Evolutionary conservation across 805 yeast species (phyloP).

Genomic region (Clavispora phyllophila): DNA sequence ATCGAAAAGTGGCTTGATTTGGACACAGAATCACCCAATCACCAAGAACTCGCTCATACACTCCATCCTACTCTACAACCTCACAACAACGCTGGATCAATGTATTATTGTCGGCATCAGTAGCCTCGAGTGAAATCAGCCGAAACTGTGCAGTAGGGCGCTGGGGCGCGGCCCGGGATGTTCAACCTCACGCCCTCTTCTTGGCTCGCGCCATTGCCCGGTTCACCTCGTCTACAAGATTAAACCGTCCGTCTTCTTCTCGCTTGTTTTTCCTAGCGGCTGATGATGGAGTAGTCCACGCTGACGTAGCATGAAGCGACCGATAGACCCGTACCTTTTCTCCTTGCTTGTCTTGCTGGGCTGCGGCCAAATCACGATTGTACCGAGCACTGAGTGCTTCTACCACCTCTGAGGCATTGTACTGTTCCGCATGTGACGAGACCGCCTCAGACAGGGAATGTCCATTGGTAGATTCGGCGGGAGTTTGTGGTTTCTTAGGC

Average conservation of each 20-base stretch:
- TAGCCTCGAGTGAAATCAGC: too few species aligned
- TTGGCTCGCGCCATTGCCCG: conserved; percentile 2
- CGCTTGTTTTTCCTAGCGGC: conserved; percentile 2
- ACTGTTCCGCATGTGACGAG: conserved; percentile 4
- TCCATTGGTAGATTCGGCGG: not conserved
- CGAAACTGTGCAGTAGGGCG: not conserved
- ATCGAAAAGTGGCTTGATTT: too few species aligned
- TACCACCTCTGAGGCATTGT: conserved; percentile 18
- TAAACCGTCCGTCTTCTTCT: conserved; percentile 6
- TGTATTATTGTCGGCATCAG: not conserved
- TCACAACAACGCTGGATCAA: too few species aligned
- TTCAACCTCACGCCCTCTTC: not conserved
- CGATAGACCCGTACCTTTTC: conserved; percentile 16
- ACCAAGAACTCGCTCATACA: too few species aligned
- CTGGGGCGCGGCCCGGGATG: not conserved
- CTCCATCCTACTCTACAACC: too few species aligned
- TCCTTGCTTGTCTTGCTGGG: conserved; percentile 19
- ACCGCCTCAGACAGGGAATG: not conserved
- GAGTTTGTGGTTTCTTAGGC: not conserved
- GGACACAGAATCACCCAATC: too few species aligned
- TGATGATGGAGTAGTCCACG: conserved; percentile 12
- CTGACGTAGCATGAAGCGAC: conserved; percentile 20
- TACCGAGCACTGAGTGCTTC: conserved; percentile 15
- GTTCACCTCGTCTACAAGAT: conserved; percentile 11
- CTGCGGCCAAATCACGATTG: conserved; percentile 14